phyloP scores from a whole-genome alignment of 179 eudicot species.

The Dionaea muscipula region DNA sequence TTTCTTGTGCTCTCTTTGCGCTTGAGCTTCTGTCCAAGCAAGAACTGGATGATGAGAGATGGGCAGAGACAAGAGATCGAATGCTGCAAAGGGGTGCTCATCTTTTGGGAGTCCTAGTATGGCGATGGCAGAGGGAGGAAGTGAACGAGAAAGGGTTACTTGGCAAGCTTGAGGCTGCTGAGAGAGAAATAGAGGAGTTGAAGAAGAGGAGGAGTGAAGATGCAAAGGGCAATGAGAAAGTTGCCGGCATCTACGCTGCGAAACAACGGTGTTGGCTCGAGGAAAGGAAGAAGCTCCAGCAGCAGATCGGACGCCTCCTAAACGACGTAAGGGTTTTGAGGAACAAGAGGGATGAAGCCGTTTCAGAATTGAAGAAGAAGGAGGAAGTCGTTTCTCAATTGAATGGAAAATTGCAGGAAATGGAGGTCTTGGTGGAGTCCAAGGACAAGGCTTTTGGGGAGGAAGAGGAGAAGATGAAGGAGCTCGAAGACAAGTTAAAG shows the following conservation, averaged over 20 bases:
- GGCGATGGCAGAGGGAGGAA: constrained; percentile 41
- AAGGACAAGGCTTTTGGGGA: constrained; percentile 47
- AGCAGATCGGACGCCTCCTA: constrained; percentile 45
- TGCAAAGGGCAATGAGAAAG: constrained; percentile 87
- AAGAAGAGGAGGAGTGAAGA: constrained; percentile 63
- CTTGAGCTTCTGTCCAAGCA: constrained; percentile 33
- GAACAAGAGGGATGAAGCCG: constrained; percentile 26
- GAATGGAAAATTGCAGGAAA: constrained; percentile 39
- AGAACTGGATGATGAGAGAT: constrained; percentile 24
- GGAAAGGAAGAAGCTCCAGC: constrained; percentile 56
- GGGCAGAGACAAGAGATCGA: constrained; percentile 33
- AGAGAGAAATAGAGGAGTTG: constrained; percentile 42
- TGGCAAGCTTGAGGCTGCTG: constrained; percentile 38
- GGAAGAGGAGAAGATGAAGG: constrained; percentile 36
- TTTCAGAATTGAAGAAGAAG: constrained; percentile 41
- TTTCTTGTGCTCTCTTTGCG: constrained; percentile 61
- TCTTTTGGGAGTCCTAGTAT: constrained; percentile 59
- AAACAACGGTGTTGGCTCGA: constrained; percentile 71
- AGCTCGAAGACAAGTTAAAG: constrained; percentile 44
- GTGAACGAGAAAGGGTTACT: constrained; percentile 12
- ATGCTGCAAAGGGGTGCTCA: constrained; percentile 56
- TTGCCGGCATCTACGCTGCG: constrained; percentile 62
- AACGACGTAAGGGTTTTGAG: constrained; percentile 46
- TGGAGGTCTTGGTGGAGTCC: constrained; percentile 28
- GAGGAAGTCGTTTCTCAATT: constrained; percentile 35